Evolutionary conservation across 768 basidiomycete species (phyloP).

Genomic region (Rhizopogon salebrosus): DNA sequence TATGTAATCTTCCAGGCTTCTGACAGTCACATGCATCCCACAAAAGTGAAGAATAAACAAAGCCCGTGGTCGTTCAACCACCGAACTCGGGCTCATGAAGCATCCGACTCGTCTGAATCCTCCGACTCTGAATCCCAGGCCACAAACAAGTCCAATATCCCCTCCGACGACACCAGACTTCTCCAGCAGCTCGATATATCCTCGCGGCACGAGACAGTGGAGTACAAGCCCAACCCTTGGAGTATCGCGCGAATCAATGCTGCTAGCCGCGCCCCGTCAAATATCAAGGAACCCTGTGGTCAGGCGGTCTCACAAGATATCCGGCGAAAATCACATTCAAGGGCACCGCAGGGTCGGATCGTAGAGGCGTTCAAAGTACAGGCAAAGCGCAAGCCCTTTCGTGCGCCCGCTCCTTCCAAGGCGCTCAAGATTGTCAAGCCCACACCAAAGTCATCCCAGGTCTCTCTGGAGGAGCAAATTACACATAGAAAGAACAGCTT

Average conservation of each 20-base stretch:
- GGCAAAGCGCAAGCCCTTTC: conserved; percentile 13
- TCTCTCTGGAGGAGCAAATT: conserved; percentile 16
- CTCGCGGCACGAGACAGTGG: conserved; percentile 51
- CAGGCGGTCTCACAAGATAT: background rate
- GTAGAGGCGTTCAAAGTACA: conserved; percentile 45
- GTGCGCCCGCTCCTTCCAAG: background rate
- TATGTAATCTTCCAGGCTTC: too few relatives aligned
- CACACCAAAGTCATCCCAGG: conserved; percentile 4
- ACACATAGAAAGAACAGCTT: background rate
- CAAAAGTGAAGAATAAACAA: background rate
- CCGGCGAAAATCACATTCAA: conserved; percentile 4
- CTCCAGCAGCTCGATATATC: conserved; percentile 57
- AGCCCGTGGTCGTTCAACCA: conserved; percentile 25
- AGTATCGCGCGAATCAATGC: conserved; percentile 79
- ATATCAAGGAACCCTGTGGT: background rate
- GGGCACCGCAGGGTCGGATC: conserved; percentile 27
- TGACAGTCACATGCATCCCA: background rate
- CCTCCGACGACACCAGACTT: conserved; percentile 21
- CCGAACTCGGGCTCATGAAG: conserved; percentile 6
- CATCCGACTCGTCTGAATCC: conserved; percentile 12
- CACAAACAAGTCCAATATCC: conserved; percentile 5
- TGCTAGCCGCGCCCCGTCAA: conserved; percentile 38
- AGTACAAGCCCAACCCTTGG: conserved; percentile 75
- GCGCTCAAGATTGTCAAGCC: background rate
- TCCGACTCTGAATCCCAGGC: conserved; percentile 17